Conservation (phyloP, 164 flowering plant species). For the Tetracentron sinense region DNA sequence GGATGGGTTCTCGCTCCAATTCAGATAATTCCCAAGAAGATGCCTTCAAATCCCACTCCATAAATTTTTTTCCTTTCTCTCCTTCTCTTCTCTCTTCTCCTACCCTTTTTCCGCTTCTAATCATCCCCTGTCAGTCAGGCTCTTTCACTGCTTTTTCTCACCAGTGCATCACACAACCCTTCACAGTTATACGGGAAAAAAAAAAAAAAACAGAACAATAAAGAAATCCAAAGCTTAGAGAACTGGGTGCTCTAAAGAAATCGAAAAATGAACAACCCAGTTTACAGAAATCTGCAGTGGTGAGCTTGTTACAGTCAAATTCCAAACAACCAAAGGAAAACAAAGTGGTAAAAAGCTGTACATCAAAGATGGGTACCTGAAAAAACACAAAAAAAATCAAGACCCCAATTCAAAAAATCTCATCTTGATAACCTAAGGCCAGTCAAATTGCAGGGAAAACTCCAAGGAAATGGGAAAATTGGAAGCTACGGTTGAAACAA, state of each 20-base stretch:
- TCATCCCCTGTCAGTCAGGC: conserved; percentile 1
- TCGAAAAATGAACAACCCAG: conserved; percentile 3
- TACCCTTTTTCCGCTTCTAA: conserved; percentile 5
- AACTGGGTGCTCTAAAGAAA: background rate
- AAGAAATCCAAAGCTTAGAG: conserved; percentile 8
- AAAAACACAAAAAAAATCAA: conserved; percentile 5
- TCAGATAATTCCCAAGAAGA: conserved; percentile 49
- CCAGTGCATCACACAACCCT: conserved; percentile 10
- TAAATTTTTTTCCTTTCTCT: conserved; percentile 15
- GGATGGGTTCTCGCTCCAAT: conserved; percentile 28
- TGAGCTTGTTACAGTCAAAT: background rate
- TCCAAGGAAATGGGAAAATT: conserved; percentile 31
- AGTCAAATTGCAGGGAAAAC: conserved; percentile 5
- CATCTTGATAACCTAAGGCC: conserved; percentile 2
- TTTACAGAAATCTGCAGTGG: background rate
- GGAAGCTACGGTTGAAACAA: background rate
- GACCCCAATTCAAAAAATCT: conserved; percentile 20
- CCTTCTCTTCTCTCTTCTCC: background rate
- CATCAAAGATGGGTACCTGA: conserved; percentile 15
- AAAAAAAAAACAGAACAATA: conserved; percentile 9
- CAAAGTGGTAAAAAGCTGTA: background rate
- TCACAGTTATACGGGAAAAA: conserved; percentile 10
- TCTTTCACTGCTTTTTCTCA: conserved; percentile 8
- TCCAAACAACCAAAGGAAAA: background rate
- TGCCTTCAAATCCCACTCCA: conserved; percentile 64